Conservation (phyloP, 352 stramenopile species). For the Phytophthora crassamura region DNA sequence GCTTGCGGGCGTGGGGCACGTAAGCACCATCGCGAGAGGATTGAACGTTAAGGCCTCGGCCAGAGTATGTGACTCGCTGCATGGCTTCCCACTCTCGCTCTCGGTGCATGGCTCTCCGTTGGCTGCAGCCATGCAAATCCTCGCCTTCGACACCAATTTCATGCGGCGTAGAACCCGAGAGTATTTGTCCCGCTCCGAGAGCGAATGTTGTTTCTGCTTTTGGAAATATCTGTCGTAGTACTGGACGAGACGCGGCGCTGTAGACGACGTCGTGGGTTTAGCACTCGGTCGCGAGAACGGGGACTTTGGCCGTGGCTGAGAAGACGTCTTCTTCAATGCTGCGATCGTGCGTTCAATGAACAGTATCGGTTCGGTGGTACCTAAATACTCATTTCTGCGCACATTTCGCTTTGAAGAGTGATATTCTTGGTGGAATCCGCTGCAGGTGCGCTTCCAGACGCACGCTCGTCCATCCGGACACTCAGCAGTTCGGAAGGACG, state of each 20-base stretch:
- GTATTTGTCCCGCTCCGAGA: neutral
- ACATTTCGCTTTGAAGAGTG: neutral
- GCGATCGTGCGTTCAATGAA: neutral
- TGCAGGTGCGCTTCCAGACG: neutral
- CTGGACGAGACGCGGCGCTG: neutral
- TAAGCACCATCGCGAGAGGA: neutral
- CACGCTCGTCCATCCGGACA: neutral
- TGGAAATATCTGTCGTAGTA: neutral
- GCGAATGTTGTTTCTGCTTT: neutral
- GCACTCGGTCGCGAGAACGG: too few relatives aligned
- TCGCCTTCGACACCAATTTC: neutral
- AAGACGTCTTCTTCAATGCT: neutral
- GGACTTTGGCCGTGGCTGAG: neutral
- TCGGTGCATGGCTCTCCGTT: neutral
- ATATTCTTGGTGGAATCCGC: neutral
- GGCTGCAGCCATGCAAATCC: neutral
- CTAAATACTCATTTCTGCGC: neutral
- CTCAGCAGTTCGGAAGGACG: too few relatives aligned
- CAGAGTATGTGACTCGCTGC: neutral
- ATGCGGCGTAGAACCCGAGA: neutral
- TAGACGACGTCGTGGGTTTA: too few relatives aligned
- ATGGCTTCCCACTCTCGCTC: neutral
- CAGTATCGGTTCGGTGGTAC: neutral
- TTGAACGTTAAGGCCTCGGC: neutral
- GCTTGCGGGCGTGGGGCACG: neutral